Percentiles rank a stretch among this genome's conserved stretches.
Conservation (phyloP, 306 rosid genomes). For the Cyclanthera cordifolia region DNA sequence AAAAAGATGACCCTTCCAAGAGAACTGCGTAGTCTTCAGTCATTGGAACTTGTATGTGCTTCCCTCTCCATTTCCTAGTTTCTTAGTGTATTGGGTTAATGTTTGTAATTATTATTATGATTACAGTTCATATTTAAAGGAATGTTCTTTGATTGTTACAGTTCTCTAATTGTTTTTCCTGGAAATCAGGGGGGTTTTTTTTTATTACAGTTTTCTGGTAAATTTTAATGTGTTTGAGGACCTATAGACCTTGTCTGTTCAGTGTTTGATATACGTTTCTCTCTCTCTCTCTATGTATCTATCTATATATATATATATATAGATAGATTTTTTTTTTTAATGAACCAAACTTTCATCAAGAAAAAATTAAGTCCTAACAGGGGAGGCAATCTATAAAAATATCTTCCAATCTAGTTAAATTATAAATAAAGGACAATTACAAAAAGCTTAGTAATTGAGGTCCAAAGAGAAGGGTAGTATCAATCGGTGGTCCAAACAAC, state of each 20-base stretch:
- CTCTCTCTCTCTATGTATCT: not conserved
- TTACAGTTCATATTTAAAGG: not conserved
- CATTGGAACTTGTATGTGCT: conserved; percentile 66
- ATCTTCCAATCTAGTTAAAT: no score
- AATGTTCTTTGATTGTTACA: not conserved
- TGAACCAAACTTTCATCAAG: no score
- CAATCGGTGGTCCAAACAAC: no score
- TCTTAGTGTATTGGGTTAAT: not conserved
- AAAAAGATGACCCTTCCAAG: conserved; percentile 63
- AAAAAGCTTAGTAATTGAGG: no score
- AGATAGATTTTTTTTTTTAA: no score
- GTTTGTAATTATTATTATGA: not conserved
- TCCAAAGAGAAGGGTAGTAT: no score
- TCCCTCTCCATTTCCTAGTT: conserved; percentile 8
- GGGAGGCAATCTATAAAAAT: no score
- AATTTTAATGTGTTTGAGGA: not conserved
- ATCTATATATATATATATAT: no score
- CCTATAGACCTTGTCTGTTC: not conserved
- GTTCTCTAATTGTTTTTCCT: not conserved
- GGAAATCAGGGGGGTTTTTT: not conserved
- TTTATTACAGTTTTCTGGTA: not conserved
- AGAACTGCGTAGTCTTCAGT: conserved; percentile 66
- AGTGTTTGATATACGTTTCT: not conserved
- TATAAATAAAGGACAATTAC: no score
- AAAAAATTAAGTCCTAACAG: no score